Evolutionary conservation across 176 grass and related monocot species (phyloP), one percentile per base, ranked within the genome.

Genomic region (Ampelocalamus luodianensis): DNA sequence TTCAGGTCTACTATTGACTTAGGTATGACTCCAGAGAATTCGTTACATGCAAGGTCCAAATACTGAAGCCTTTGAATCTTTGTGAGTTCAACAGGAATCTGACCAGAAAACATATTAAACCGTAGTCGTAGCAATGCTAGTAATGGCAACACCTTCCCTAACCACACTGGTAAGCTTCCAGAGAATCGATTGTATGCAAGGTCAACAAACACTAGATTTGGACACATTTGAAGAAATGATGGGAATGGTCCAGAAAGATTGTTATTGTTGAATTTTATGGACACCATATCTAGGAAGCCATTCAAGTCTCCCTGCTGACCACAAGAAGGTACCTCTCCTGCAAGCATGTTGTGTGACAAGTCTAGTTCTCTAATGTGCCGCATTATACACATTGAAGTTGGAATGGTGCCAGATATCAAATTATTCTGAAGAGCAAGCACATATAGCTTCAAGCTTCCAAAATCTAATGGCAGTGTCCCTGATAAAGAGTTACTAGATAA

Each of bases 21-120:
- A 44, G 43, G 43, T 10, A 44, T 0, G 1, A 2, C 9, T 44
- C 90, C 90, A 6, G 90, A 84, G 3, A 92, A 37, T 1, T 67
- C 84, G 55, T 92, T 92, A 56, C 26, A 50, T 2, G 86, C 60
- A 44, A 92, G 27, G 45, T 92, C 83, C 17, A 92, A 64, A 49
- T 81, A 79, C 38, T 85, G 91, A 38, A 92, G 87, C 20, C 26
- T 16, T 59, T 6, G 27, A 10, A 89, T n/a, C 20, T 20, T 82
- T 17, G 55, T 20, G 39, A 87, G 16, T 8, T 92, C 22, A 3
- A 55, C 5, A 3, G 91, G 91, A 39, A 92, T 85, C 18, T 76
- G 32, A 0, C 87, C 91, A 5, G 18, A 69, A 75, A 92, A 84
- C 51, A 76, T 67, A 86, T 89, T 89, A 0, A 36, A 75, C 3